Evolutionary conservation across 2,329 filamentous ascomycete genomes (phyloP).

Genomic region (Trichoderma sp.): DNA sequence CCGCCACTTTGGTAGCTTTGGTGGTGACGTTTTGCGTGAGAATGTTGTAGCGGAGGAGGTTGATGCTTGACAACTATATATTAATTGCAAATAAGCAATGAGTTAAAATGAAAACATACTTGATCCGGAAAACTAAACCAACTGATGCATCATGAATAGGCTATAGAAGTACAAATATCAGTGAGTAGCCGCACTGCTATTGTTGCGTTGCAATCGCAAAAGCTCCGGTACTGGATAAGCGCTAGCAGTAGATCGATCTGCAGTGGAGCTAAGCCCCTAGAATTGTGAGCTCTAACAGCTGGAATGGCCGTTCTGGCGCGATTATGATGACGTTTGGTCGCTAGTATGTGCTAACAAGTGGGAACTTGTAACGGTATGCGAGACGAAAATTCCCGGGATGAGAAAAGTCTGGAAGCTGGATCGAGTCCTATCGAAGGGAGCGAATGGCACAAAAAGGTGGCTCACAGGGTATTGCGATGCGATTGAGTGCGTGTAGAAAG

Average conservation of each 20-base stretch:
- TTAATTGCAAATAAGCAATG: not conserved
- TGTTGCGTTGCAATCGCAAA: not conserved
- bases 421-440: not conserved
- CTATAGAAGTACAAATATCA: not conserved
- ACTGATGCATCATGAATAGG: not conserved
- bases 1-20: not conserved
- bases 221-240: not conserved
- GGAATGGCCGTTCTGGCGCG: not conserved
- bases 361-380: not conserved
- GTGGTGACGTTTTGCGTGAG: not conserved
- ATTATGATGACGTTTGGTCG: not conserved
- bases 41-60: not conserved
- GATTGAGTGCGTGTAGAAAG: not conserved
- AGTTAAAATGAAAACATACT: accelerated
- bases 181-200: not conserved
- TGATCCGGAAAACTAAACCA: not conserved
- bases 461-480: not conserved
- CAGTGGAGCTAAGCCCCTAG: not conserved
- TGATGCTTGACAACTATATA: not conserved
- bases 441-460: not conserved
- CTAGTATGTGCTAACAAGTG: not conserved
- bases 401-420: not conserved
- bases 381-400: not conserved
- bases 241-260: not conserved
- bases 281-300: not conserved